phyloP scores from a whole-genome alignment of 169 alveolate species.

The Plasmodium reichenowi region DNA sequence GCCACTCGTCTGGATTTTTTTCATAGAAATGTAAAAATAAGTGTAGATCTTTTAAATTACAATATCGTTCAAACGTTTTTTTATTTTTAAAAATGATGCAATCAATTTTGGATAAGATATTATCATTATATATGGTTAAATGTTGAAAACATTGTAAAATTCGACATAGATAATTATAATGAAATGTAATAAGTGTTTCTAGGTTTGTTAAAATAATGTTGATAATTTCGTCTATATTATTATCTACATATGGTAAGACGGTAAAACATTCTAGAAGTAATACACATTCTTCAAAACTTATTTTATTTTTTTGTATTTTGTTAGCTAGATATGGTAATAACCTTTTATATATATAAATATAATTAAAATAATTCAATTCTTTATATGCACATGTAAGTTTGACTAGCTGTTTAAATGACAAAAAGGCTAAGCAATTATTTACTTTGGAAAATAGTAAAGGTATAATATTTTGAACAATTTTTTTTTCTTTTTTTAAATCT shows the following conservation, averaged over 20 bases:
- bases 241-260: conserved; percentile 50
- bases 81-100: conserved; percentile 29
- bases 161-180: conserved; percentile 44
- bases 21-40: conserved; percentile 44
- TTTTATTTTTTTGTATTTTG: conserved; percentile 34
- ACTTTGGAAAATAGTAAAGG: conserved; percentile 61
- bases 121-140: conserved; percentile 25
- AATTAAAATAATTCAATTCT: conserved; percentile 73
- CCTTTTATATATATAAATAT: conserved; percentile 45
- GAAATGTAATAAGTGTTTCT: conserved; percentile 13
- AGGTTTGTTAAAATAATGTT: conserved; percentile 9
- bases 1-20: conserved; percentile 50
- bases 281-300: conserved; percentile 35
- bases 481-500: neutral
- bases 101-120: conserved; percentile 51
- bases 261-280: conserved; percentile 38
- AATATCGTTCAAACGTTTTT: conserved; percentile 30
- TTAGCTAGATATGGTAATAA: conserved; percentile 22
- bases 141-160: conserved; percentile 13
- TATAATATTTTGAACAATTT: conserved; percentile 4
- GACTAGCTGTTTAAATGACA: conserved; percentile 48
- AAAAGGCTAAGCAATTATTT: conserved; percentile 66
- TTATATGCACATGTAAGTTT: conserved; percentile 45
- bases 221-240: conserved; percentile 39
- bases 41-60: conserved; percentile 17